Base-by-base conservation (phyloP, 2,329 filamentous ascomycete genomes). In the Fusarium metavorans region DNA sequence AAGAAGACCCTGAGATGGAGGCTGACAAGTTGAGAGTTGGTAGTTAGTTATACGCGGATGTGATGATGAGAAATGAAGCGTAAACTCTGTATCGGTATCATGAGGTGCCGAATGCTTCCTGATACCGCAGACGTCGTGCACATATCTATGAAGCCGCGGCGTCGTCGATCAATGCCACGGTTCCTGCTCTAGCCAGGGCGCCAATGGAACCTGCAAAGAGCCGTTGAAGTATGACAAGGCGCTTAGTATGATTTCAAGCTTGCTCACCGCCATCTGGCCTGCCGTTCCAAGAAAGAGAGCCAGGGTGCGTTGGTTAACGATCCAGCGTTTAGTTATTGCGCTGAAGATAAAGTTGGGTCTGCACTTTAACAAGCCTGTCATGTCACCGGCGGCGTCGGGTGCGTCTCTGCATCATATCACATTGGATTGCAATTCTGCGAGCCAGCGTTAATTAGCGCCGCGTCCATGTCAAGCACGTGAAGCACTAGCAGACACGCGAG, bases 401-500 rank as follows among this genome's bases (percentile, higher is more conserved):
- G 11, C 30, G 52, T 37, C n/a, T 32, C n/a, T 57, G 20, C 54
- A 58, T 25, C 34, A 35, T 30, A 56, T 45, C 34, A 35, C 50
- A 56, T 45, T 45, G 41, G 20, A 45, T 45, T 41, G 18, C n/a
- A 20, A 20, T 16, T 45, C 32, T 56, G 30, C 50, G 32, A 56
- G 27, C 52, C 20, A 45, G 30, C 20, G 27, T 18, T 61, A 45
- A 34, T 25, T 62, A 50, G 23, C 32, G 41, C 11, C 14, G 23
- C 14, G 45, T 16, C 41, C 65, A 27, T 64, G 56, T 58, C n/a
- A 13, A 63, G 57, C 68, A 72, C 72, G 61, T 69, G 68, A 66
- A 60, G 50, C 64, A 43, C 72, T 74, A 69, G 59, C 45, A 64
- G 57, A 39, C 45, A 18, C 23, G 45, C 23, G 43, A 32, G 70